Conservation (phyloP, 805 yeast species). For the Metschnikowia continentalis region DNA sequence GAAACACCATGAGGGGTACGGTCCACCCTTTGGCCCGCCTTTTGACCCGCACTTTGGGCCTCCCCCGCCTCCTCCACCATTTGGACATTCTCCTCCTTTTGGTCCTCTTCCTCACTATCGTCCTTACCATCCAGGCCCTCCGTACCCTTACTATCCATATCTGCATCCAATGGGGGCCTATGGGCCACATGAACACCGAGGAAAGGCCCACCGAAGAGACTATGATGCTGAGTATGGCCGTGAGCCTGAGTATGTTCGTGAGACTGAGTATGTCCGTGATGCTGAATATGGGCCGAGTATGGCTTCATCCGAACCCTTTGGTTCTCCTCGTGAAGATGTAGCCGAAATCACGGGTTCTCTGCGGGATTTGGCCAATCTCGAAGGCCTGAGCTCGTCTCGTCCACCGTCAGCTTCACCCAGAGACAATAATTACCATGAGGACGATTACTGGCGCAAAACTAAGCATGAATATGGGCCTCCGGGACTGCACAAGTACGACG, state of each 20-base stretch:
- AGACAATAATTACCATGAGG: neutral
- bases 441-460: neutral
- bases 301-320: neutral
- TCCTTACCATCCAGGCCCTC: conserved; percentile 2
- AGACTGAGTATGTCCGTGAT: neutral
- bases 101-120: conserved; percentile 3
- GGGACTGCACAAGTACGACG: neutral
- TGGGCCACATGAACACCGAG: neutral
- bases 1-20: neutral
- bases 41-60: conserved; percentile 4
- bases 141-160: conserved; percentile 3
- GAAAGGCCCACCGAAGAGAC: neutral
- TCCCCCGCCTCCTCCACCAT: conserved; percentile 14
- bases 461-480: neutral
- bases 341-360: neutral
- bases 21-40: conserved; percentile 6
- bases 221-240: neutral
- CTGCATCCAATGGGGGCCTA: conserved; percentile 1
- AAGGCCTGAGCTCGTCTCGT: neutral
- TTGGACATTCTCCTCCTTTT: conserved; percentile 6
- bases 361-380: neutral
- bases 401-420: neutral
- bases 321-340: neutral
- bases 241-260: too few species aligned
- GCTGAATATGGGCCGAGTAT: neutral